Conservation (phyloP, 2,329 filamentous ascomycete species). For the Xylaria digitata region DNA sequence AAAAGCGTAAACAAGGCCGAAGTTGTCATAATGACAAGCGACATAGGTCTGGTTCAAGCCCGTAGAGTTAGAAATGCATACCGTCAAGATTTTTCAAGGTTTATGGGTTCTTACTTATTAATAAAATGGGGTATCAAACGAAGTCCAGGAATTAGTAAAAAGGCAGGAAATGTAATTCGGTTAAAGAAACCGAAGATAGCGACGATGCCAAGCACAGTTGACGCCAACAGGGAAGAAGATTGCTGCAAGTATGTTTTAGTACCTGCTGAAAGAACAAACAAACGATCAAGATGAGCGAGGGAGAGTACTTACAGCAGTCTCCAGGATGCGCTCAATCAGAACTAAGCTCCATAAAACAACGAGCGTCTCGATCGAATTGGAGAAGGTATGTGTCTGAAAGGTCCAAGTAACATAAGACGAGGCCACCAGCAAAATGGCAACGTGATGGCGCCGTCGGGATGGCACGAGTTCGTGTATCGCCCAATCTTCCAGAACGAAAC, state of each 20-base stretch:
- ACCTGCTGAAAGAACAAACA: neutral
- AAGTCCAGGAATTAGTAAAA: slow-evolving; percentile 84
- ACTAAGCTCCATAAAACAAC: slow-evolving; percentile 94
- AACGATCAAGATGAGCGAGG: neutral
- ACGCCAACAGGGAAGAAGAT: slow-evolving; percentile 79
- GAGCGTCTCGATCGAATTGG: slow-evolving; percentile 95
- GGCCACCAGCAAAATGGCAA: slow-evolving; percentile 85
- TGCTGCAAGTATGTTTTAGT: slow-evolving; percentile 60
- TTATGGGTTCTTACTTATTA: slow-evolving; percentile 71
- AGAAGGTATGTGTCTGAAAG: slow-evolving; percentile 98
- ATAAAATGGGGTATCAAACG: slow-evolving; percentile 86
- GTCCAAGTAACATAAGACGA: slow-evolving; percentile 99
- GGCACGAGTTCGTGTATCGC: slow-evolving; percentile 91
- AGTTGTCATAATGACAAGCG: slow-evolving; percentile 71
- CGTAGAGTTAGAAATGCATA: slow-evolving; percentile 32
- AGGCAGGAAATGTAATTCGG: slow-evolving; percentile 96
- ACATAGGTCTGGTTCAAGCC: slow-evolving; percentile 60
- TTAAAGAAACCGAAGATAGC: slow-evolving; percentile 92
- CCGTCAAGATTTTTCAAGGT: neutral
- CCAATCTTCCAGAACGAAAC: slow-evolving; percentile 98
- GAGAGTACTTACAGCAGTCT: slow-evolving; percentile 72
- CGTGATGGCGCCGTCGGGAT: slow-evolving; percentile 75
- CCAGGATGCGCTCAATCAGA: slow-evolving; percentile 85
- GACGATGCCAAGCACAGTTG: slow-evolving; percentile 81
- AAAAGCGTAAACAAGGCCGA: slow-evolving; percentile 75